These are phyloP conservation scores for Serendipita vermifera DNA, from an alignment of 768 basidiomycete genomes.

Conservation along the genomic window DNA sequence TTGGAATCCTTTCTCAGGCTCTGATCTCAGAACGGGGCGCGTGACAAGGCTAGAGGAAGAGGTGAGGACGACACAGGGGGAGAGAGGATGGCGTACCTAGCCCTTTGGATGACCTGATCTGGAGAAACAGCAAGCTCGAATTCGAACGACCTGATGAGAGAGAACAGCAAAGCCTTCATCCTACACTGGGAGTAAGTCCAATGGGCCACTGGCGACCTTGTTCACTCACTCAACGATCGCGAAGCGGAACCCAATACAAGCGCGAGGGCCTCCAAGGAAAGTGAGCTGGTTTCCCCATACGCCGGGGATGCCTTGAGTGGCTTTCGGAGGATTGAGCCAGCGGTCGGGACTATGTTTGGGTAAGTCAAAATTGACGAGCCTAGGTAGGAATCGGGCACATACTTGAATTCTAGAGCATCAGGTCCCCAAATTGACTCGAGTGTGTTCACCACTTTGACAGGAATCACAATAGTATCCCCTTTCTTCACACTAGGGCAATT, in stretches of 20 bases:
- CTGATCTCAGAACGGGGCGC: background rate
- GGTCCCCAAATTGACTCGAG: slow-evolving; percentile 24
- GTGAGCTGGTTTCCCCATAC: slow-evolving; percentile 6
- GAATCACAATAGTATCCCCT: slow-evolving; percentile 20
- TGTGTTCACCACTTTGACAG: slow-evolving; percentile 21
- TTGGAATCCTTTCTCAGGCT: slow-evolving; percentile 1
- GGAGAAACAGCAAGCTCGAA: background rate
- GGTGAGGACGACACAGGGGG: too few relatives aligned
- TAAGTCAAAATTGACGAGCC: background rate
- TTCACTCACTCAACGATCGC: background rate
- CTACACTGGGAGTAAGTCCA: background rate
- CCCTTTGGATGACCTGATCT: background rate
- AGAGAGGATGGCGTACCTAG: background rate
- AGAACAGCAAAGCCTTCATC: slow-evolving; percentile 7
- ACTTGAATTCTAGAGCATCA: slow-evolving; percentile 25
- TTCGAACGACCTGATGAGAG: background rate
- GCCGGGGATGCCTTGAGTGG: slow-evolving; percentile 10
- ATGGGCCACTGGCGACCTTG: background rate
- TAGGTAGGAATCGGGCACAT: background rate
- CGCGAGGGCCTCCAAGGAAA: background rate
- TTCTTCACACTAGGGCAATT: slow-evolving; percentile 7
- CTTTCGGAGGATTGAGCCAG: slow-evolving; percentile 20
- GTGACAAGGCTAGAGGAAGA: background rate
- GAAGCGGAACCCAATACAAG: slow-evolving; percentile 3
- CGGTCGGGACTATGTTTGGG: slow-evolving; percentile 18